Base-by-base conservation (phyloP, 148 eudicot genomes). In the Rhododendron molle region DNA sequence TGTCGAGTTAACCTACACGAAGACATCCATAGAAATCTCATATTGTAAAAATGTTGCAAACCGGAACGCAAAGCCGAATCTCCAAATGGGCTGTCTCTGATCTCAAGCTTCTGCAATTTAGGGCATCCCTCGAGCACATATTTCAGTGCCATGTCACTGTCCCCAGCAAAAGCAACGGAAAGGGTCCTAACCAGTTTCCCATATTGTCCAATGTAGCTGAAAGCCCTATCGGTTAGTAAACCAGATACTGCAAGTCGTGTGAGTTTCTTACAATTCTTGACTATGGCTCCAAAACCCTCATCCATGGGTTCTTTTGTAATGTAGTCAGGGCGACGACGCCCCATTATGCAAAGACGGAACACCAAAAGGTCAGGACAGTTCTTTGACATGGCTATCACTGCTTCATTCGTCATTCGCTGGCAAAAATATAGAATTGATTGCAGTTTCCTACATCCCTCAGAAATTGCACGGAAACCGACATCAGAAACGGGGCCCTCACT, bases 251-350 rank as follows among this genome's bases (percentile, higher is more conserved):
- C 96, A 16, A 95, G 92, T 40, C 96, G 92, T 5, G 98, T 95
- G 40, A 95, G 96, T 82, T 94, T 95, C 90, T 92, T 93, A 85
- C 98, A 95, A 85, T 95, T 95, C 93, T 91, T 91, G 84, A 95
- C 98, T 85, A 95, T 95, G 89, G 98, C 96, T 43, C 98, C 98
- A 86, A 95, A 95, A 49, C 98, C 98, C 88, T 92, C 95, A 65
- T 95, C 98, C 98, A 95, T 95, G 44, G 98, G 96, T 85, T 93
- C 94, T 15, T 89, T 88, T 12, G 98, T 95, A 44, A 88, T 26
- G 60, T 90, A 93, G 81, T 94, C 98, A 30, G 96, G 95, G 52
- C 91, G 88, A 81, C 89, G 95, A 30, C 96, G 93, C 3, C 94
- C 96, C 93, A 95, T 94, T 77, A 95, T 95, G 81, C 98, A 95